Percentiles rank a stretch among this genome's conserved stretches.
phyloP scores from a whole-genome alignment of 768 basidiomycete genomes.

The Psilocybe azurescens region DNA sequence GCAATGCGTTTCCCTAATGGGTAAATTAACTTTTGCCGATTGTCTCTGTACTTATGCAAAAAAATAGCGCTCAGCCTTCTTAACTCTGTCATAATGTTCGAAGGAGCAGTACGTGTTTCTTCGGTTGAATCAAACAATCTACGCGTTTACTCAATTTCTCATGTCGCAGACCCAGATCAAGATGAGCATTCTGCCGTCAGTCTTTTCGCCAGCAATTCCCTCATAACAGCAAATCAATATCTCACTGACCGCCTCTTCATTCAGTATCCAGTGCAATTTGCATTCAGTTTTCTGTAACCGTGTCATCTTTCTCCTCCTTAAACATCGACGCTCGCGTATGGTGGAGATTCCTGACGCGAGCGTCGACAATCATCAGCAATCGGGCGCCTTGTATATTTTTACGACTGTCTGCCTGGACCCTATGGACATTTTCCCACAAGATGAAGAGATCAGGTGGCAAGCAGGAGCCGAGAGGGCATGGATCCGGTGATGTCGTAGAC shows the following conservation, averaged over 20 bases:
- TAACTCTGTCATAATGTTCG: background rate
- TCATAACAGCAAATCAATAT: background rate
- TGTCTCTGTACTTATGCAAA: background rate
- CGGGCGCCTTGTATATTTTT: background rate
- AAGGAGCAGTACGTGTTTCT: background rate
- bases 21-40: background rate
- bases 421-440: background rate
- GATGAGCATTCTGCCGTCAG: conserved; percentile 7
- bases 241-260: background rate
- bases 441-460: background rate
- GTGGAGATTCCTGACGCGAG: background rate
- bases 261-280: conserved; percentile 6
- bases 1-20: background rate
- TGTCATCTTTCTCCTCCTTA: conserved; percentile 3
- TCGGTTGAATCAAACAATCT: background rate
- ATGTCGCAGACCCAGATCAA: background rate
- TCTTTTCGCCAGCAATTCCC: background rate
- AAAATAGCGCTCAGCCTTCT: conserved; percentile 2
- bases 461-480: background rate
- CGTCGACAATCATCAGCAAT: background rate
- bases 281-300: conserved; percentile 10
- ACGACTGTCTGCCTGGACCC: background rate
- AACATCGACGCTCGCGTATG: background rate
- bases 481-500: background rate
- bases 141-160: background rate